Percentiles rank a stretch among this genome's conserved stretches.
Conservation (phyloP, 495 filamentous ascomycete genomes). For the Xylaria telfairii region DNA sequence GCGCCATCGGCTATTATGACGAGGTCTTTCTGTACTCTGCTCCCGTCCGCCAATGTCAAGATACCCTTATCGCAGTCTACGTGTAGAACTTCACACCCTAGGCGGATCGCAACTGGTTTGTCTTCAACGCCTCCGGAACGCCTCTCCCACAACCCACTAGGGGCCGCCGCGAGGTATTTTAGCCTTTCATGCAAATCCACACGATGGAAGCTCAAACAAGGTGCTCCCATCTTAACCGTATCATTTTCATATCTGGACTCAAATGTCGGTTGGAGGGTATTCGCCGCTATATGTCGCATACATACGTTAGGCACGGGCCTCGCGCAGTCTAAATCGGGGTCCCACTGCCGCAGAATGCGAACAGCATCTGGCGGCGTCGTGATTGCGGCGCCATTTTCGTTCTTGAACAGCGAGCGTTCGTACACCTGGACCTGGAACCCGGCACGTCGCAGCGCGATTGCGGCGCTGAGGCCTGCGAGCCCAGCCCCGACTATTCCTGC, state of each 20-base stretch:
- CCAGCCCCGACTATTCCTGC: conserved; percentile 57
- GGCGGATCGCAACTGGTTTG: conserved; percentile 40
- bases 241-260: conserved; percentile 43
- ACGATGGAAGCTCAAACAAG: conserved; percentile 52
- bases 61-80: conserved; percentile 37
- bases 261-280: conserved; percentile 33
- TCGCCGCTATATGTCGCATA: conserved; percentile 39
- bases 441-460: conserved; percentile 54
- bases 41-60: conserved; percentile 31
- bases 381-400: conserved; percentile 63
- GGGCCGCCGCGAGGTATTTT: conserved; percentile 49
- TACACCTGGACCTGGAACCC: conserved; percentile 59
- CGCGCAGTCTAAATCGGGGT: conserved; percentile 46
- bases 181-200: conserved; percentile 63
- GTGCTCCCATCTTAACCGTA: conserved; percentile 28
- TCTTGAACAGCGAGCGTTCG: conserved; percentile 59
- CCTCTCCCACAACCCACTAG: conserved; percentile 20
- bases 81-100: conserved; percentile 31
- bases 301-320: conserved; percentile 41
- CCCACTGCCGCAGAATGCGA: conserved; percentile 51
- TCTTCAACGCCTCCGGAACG: no score
- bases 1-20: conserved; percentile 42
- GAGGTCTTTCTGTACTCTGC: conserved; percentile 29
- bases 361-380: conserved; percentile 58
- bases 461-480: conserved; percentile 56